A percentile compares a stretch with the other conserved stretches of the same genome.
Conservation (phyloP, 495 filamentous ascomycete species). For the Xylaria telfairii region DNA sequence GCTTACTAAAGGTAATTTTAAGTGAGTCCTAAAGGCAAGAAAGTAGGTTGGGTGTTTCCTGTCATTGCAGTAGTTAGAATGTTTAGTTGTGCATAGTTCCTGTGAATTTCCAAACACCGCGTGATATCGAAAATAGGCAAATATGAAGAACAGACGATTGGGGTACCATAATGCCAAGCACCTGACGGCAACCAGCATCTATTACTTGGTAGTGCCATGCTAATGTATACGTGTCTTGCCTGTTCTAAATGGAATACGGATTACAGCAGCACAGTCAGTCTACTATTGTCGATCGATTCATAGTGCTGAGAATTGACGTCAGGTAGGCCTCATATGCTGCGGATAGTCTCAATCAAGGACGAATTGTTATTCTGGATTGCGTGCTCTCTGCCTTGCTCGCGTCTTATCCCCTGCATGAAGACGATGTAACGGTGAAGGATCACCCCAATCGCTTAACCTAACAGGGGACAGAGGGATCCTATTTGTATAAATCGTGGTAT, state of each 20-base stretch:
- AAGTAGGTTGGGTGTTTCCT: too few species aligned
- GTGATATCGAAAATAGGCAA: too few species aligned
- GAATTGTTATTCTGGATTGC: neutral
- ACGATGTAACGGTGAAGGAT: conserved; percentile 10
- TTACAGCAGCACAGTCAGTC: neutral
- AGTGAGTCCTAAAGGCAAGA: too few species aligned
- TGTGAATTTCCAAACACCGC: too few species aligned
- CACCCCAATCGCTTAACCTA: neutral
- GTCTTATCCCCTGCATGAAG: conserved; percentile 8
- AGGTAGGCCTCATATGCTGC: neutral
- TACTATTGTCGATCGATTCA: neutral
- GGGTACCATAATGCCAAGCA: too few species aligned
- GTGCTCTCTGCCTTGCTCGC: neutral
- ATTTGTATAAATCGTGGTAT: neutral
- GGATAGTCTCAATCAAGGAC: neutral
- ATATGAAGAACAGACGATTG: too few species aligned
- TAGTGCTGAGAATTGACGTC: neutral
- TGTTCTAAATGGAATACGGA: neutral
- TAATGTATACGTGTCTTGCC: too few species aligned
- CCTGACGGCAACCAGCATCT: too few species aligned
- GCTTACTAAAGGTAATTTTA: too few species aligned
- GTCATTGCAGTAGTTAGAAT: too few species aligned
- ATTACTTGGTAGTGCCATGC: too few species aligned
- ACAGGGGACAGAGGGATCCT: neutral
- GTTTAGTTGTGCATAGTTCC: too few species aligned